phyloP scores from a whole-genome alignment of 176 grass and related monocot species.

The bread wheat (Triticum aestivum) region IWGSC_CS_RefSeq_v2.1 NC_057805.1:37040909-37041408 shows the following conservation, averaged over 20 bases:
- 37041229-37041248: background rate
- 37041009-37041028: slow-evolving; percentile 43
- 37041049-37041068: slow-evolving; percentile 76
- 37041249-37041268: background rate
- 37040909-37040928: slow-evolving; percentile 16
- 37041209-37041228: no score
- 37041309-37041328: slow-evolving; percentile 33
- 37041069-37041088: slow-evolving; percentile 50
- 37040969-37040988: no score
- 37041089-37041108: slow-evolving; percentile 39
- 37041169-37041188: background rate
- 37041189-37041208: background rate
- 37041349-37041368: background rate
- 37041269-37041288: slow-evolving; percentile 45
- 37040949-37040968: background rate
- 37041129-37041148: background rate
- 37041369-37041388: background rate
- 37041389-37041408: background rate
- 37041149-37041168: slow-evolving; percentile 8
- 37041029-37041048: slow-evolving; percentile 42
- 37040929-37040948: background rate
- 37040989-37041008: background rate
- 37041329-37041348: slow-evolving; percentile 50
- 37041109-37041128: slow-evolving; percentile 45
- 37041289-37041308: background rate